phyloP scores from a whole-genome alignment of 441 rosid species.

The Raphanus hybrid region DNA sequence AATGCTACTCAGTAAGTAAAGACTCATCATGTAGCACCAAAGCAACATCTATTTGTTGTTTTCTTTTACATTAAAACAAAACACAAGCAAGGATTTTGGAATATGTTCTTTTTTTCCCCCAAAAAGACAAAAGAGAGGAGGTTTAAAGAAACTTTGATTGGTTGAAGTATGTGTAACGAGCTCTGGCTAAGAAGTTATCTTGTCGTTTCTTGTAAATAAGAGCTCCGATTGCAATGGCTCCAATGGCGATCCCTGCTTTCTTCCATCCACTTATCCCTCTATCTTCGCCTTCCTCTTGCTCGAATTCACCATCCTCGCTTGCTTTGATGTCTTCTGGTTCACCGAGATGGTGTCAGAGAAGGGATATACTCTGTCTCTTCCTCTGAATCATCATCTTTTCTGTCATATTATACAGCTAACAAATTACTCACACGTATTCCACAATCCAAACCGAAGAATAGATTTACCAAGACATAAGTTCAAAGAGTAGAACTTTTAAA shows the following conservation, averaged over 20 bases:
- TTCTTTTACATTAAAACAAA: conserved; percentile 13
- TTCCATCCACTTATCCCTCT: conserved; percentile 50
- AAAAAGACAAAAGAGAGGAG: not conserved
- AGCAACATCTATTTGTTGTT: not conserved
- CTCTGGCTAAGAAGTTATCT: conserved; percentile 55
- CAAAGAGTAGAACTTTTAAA: no score
- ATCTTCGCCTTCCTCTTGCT: not conserved
- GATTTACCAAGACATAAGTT: no score
- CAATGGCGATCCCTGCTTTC: conserved; percentile 66
- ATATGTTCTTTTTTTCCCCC: not conserved
- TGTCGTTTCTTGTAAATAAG: conserved; percentile 64
- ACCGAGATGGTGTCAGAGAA: conserved; percentile 29
- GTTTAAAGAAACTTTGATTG: conserved; percentile 56
- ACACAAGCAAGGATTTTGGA: conserved; percentile 31
- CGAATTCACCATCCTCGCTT: conserved; percentile 18
- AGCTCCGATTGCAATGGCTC: conserved; percentile 55
- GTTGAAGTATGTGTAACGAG: conserved; percentile 53
- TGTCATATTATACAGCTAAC: not conserved
- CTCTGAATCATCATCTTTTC: conserved; percentile 5
- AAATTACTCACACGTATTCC: not conserved
- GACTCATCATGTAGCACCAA: conserved; percentile 2
- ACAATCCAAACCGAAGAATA: no score
- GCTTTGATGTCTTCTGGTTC: conserved; percentile 42
- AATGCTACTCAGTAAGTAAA: conserved; percentile 81
- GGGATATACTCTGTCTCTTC: conserved; percentile 38